Conservation (phyloP, 495 filamentous ascomycete species). For the Hypoxylon cercidicola region DNA sequence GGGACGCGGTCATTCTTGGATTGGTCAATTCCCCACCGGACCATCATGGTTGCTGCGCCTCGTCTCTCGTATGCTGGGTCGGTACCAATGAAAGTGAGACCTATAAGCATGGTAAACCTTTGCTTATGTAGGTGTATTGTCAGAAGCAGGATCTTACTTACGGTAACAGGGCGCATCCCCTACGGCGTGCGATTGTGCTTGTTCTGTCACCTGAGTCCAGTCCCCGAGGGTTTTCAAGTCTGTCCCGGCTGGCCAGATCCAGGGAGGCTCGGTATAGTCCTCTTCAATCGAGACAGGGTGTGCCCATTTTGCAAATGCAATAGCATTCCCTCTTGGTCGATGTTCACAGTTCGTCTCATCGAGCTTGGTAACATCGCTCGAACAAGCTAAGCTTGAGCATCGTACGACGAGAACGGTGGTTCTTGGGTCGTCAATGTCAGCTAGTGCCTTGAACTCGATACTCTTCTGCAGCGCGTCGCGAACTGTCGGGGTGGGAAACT, state of each 20-base stretch:
- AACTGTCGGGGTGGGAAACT: slow-evolving; percentile 50
- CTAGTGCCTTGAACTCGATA: slow-evolving; percentile 44
- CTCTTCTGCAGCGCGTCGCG: slow-evolving; percentile 39
- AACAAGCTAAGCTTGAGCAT: neutral
- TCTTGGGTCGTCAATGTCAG: slow-evolving; percentile 45
- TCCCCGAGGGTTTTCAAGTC: slow-evolving; percentile 36
- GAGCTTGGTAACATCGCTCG: neutral
- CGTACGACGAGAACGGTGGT: slow-evolving; percentile 43
- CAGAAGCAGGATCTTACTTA: slow-evolving; percentile 27
- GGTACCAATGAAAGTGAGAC: slow-evolving; percentile 49
- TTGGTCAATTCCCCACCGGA: slow-evolving; percentile 44
- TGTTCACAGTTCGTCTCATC: neutral
- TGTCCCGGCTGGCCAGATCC: slow-evolving; percentile 50
- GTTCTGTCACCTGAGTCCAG: slow-evolving; percentile 45
- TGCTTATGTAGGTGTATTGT: neutral
- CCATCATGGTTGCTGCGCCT: slow-evolving; percentile 47
- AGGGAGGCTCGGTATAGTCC: slow-evolving; percentile 31
- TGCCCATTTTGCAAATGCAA: slow-evolving; percentile 56
- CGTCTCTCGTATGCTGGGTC: slow-evolving; percentile 41
- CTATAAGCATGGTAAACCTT: slow-evolving; percentile 17
- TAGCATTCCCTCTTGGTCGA: slow-evolving; percentile 17
- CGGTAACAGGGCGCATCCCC: slow-evolving; percentile 47
- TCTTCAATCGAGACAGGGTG: slow-evolving; percentile 37
- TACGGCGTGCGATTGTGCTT: slow-evolving; percentile 35
- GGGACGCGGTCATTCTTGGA: slow-evolving; percentile 30